phyloP scores from a whole-genome alignment of 169 alveolate species.

The Babesia ovis region DNA sequence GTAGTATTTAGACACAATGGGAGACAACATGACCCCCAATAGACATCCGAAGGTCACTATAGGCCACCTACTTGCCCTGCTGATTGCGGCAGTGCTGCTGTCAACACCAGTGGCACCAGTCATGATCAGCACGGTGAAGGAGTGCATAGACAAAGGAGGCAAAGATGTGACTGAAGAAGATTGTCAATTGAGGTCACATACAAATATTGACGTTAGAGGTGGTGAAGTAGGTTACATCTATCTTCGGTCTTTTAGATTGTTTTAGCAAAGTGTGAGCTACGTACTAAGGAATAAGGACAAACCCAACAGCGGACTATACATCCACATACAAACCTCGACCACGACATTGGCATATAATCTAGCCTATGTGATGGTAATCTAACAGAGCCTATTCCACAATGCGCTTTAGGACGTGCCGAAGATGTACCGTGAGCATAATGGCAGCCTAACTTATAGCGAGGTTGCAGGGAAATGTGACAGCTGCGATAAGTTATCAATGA shows the following conservation, averaged over 20 bases:
- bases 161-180: background rate
- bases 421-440: constrained; percentile 49
- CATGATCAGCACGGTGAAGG: constrained; percentile 31
- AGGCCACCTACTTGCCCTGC: background rate
- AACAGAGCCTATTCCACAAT: no score
- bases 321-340: constrained; percentile 24
- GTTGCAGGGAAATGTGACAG: constrained; percentile 7
- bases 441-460: constrained; percentile 7
- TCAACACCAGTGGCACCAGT: constrained; percentile 20
- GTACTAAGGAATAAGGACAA: constrained; percentile 47
- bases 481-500: constrained; percentile 6
- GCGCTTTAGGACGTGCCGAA: constrained; percentile 42
- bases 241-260: background rate
- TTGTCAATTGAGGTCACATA: constrained; percentile 49
- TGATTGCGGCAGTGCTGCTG: background rate
- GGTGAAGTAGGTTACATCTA: constrained; percentile 34
- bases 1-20: background rate
- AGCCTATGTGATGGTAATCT: constrained; percentile 29
- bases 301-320: constrained; percentile 54
- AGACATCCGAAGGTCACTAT: background rate
- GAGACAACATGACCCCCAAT: background rate
- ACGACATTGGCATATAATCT: constrained; percentile 30
- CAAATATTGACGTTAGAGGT: constrained; percentile 42
- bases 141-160: constrained; percentile 36
- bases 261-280: constrained; percentile 32